Conservation (phyloP, 192 early-diverging fungal genomes). For the Umbelopsis sp. region DNA sequence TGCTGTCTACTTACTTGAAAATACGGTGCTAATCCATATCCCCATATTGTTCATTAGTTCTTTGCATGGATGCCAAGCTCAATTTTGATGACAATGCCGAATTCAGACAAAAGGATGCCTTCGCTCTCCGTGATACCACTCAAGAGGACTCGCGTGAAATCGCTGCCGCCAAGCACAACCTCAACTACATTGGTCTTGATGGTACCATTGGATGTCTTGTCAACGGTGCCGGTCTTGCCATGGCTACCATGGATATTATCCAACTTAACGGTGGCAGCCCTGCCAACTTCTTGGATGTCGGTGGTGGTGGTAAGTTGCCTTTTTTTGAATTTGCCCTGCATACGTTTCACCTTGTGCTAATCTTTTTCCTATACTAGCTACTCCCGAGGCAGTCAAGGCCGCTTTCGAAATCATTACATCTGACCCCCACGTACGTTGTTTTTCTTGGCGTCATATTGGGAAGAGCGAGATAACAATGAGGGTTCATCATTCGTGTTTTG, state of each 20-base stretch:
- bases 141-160: constrained; percentile 99
- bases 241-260: constrained; percentile 99
- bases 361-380: constrained; percentile 40
- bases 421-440: no score
- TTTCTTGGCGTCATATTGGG: no score
- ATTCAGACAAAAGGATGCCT: constrained; percentile 93
- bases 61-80: constrained; percentile 98
- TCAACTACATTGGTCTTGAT: constrained; percentile 99
- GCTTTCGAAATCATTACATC: constrained; percentile 99
- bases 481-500: no score
- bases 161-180: constrained; percentile 92
- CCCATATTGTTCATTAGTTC: constrained; percentile 26
- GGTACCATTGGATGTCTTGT: constrained; percentile 98
- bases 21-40: neutral
- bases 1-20: neutral
- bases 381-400: constrained; percentile 93
- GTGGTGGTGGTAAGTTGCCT: constrained; percentile 69
- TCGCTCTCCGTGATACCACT: constrained; percentile 84
- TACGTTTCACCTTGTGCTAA: neutral
- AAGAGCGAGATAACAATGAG: no score
- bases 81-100: constrained; percentile 99
- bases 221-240: constrained; percentile 98
- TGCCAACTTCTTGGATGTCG: constrained; percentile 99
- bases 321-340: neutral
- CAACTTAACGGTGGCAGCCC: constrained; percentile 98